phyloP scores from a whole-genome alignment of 2,329 filamentous ascomycete species.

The Aspergillus sp. region DNA sequence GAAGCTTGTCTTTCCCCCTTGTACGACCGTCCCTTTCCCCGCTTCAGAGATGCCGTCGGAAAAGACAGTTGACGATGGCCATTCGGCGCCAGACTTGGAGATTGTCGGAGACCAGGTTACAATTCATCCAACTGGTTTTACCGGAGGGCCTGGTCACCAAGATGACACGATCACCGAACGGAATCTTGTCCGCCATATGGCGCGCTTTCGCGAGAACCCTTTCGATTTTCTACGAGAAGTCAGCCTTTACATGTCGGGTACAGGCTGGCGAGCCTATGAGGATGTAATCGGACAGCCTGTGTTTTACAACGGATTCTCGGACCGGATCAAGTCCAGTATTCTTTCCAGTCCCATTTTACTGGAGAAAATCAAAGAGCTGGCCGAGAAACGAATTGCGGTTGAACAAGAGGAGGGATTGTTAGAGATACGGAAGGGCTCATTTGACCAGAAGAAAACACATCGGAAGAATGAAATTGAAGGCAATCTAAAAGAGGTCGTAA shows the following conservation, averaged over 20 bases:
- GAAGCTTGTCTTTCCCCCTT: background rate
- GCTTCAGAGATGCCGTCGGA: conserved; percentile 24
- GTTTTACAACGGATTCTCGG: conserved; percentile 87
- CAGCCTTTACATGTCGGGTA: conserved; percentile 84
- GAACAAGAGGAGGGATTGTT: conserved; percentile 74
- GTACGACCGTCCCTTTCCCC: background rate
- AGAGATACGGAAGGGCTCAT: conserved; percentile 31
- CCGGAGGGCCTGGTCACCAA: conserved; percentile 29
- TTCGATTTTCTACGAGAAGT: conserved; percentile 87
- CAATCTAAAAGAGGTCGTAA: conserved; percentile 73
- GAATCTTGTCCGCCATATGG: conserved; percentile 65
- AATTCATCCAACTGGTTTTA: conserved; percentile 66
- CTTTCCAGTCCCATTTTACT: conserved; percentile 72
- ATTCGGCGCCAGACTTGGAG: conserved; percentile 68
- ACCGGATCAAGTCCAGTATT: conserved; percentile 78
- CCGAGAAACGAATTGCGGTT: conserved; percentile 65
- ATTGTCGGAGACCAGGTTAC: conserved; percentile 71
- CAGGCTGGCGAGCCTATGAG: conserved; percentile 94
- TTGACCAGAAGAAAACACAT: conserved; percentile 24
- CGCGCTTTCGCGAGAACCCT: conserved; percentile 71
- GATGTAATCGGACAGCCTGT: conserved; percentile 84
- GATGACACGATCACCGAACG: conserved; percentile 46
- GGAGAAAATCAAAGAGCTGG: conserved; percentile 69
- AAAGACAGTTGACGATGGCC: conserved; percentile 23
- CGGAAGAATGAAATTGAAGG: conserved; percentile 59